These are phyloP conservation scores for Penicillium italicum DNA, from an alignment of 2,329 filamentous ascomycete species.

Conservation along the genomic window DNA sequence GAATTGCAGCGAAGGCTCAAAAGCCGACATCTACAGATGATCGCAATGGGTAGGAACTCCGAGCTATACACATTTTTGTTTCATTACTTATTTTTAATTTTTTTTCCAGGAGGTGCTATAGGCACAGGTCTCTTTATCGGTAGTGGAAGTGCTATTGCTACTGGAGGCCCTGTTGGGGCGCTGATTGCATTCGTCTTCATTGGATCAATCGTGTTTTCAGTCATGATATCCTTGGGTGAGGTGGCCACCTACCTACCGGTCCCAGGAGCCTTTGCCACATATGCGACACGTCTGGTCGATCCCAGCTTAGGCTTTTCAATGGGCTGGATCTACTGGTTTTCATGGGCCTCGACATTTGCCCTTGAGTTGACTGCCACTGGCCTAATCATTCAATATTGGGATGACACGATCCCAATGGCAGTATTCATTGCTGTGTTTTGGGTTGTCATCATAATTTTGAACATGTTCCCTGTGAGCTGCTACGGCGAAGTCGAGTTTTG, in stretches of 20 bases:
- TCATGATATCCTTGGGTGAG: conserved; percentile 8
- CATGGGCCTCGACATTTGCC: conserved; percentile 51
- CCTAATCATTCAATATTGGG: conserved; percentile 9
- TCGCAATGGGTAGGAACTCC: conserved; percentile 6
- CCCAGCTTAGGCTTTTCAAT: conserved; percentile 7
- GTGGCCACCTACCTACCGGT: conserved; percentile 8
- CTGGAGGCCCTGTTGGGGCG: conserved; percentile 2
- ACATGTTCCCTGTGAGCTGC: conserved; percentile 9
- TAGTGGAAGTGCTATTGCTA: conserved; percentile 4
- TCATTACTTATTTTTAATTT: background rate
- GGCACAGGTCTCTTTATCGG: conserved; percentile 7
- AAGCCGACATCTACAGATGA: conserved; percentile 10
- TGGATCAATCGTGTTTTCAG: conserved; percentile 7
- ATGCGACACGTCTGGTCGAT: conserved; percentile 5
- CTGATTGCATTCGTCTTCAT: conserved; percentile 6
- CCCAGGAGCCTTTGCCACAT: conserved; percentile 4
- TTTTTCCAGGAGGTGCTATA: conserved; percentile 2
- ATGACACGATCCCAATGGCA: conserved; percentile 3
- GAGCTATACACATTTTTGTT: background rate
- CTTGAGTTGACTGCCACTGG: conserved; percentile 6
- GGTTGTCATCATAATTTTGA: conserved; percentile 7
- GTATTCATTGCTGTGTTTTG: conserved; percentile 7
- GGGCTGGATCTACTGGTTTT: conserved; percentile 57
- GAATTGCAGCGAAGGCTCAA: conserved; percentile 7
- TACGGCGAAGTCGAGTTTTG: conserved; percentile 8